A percentile compares a stretch with the other conserved stretches of the same genome.
These are phyloP conservation scores for Scytalidium sp. DNA, from an alignment of 2,329 filamentous ascomycete genomes.

Conservation along the genomic window DNA sequence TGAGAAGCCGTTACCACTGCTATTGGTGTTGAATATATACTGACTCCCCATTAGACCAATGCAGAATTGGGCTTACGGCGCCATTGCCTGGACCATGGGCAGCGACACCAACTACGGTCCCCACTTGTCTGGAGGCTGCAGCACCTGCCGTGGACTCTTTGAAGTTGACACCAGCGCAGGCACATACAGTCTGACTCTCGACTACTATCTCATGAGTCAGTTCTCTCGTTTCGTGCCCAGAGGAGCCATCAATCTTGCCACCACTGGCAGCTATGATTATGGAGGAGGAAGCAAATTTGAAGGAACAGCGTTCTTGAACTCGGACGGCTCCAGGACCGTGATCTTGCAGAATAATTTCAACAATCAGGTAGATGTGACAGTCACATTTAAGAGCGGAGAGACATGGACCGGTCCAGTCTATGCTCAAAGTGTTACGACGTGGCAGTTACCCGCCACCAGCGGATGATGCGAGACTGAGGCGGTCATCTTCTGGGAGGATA, in stretches of 20 bases:
- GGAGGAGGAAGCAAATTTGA: conserved; percentile 36
- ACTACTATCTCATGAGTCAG: conserved; percentile 54
- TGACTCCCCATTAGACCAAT: conserved; percentile 30
- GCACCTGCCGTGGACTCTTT: conserved; percentile 48
- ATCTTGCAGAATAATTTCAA: conserved; percentile 45
- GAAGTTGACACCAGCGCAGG: conserved; percentile 44
- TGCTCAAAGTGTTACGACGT: background rate
- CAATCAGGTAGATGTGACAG: conserved; percentile 41
- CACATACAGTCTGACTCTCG: conserved; percentile 42
- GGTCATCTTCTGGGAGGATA: too few species aligned
- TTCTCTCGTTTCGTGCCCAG: conserved; percentile 46
- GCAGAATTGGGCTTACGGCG: conserved; percentile 44
- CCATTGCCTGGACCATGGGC: conserved; percentile 43
- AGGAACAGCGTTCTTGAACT: conserved; percentile 44
- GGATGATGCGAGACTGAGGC: background rate
- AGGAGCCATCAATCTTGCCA: conserved; percentile 40
- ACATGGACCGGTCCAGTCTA: conserved; percentile 29
- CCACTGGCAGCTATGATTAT: conserved; percentile 42
- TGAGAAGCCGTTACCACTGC: background rate
- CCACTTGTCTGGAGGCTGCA: conserved; percentile 38
- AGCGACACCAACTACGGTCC: conserved; percentile 41
- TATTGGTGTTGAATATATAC: background rate
- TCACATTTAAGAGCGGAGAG: conserved; percentile 31
- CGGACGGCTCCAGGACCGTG: conserved; percentile 42
- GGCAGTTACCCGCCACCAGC: background rate